These are phyloP conservation scores for Chrysopogon serrulatus DNA, from an alignment of 176 grass and related monocot genomes.

Conservation along the genomic window DNA sequence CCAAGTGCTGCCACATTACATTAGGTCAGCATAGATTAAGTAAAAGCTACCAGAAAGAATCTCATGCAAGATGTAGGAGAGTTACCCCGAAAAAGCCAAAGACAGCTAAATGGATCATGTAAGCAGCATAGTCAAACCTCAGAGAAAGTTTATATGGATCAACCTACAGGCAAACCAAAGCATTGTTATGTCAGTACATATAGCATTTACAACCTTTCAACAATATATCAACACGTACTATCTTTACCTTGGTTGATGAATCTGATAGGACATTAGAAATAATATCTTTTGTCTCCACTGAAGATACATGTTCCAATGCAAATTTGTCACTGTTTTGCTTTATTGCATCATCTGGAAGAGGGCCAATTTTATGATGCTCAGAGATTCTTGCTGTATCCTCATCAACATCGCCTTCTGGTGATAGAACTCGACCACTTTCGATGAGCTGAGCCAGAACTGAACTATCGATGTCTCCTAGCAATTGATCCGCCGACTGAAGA, in stretches of 20 bases:
- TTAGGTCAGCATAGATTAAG: background rate
- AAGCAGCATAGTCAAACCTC: constrained; percentile 66
- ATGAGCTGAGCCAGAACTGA: constrained; percentile 59
- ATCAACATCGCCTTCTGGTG: constrained; percentile 29
- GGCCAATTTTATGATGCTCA: constrained; percentile 26
- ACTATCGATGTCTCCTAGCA: constrained; percentile 55
- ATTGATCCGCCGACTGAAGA: constrained; percentile 56
- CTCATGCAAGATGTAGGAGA: background rate
- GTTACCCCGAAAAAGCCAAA: constrained; percentile 94
- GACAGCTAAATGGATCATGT: constrained; percentile 71
- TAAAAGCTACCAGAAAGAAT: background rate
- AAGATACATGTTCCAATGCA: background rate
- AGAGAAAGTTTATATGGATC: constrained; percentile 49
- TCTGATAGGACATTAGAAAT: constrained; percentile 13
- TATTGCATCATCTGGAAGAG: constrained; percentile 33
- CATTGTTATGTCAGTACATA: constrained; percentile 4
- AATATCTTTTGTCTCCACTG: background rate
- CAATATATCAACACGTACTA: background rate
- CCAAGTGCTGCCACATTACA: background rate
- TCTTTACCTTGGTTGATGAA: constrained; percentile 32
- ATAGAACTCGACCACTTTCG: constrained; percentile 55
- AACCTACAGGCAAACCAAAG: constrained; percentile 45
- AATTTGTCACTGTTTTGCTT: constrained; percentile 19
- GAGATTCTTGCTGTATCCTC: constrained; percentile 9
- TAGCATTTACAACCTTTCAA: constrained; percentile 4